Evolutionary conservation across 192 early-diverging fungal species (phyloP).

Genomic region (Phlyctochytrium bullatum): DNA sequence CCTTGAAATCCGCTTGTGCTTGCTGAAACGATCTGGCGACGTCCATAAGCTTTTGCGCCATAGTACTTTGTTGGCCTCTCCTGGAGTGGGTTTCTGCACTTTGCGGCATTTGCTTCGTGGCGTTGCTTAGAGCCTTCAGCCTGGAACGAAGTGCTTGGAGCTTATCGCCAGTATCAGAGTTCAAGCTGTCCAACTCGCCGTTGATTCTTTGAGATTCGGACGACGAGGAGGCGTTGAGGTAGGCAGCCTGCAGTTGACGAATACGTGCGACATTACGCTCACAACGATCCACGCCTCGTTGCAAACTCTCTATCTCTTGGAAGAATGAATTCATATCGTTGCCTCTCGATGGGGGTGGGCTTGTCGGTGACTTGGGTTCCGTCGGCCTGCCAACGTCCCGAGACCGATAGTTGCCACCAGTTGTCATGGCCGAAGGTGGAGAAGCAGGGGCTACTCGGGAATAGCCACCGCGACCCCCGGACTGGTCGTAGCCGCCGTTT

Average conservation of each 20-base stretch:
- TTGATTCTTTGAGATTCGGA: background rate
- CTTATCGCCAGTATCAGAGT: background rate
- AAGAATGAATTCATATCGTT: background rate
- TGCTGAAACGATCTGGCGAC: slow-evolving; percentile 42
- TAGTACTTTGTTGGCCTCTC: slow-evolving; percentile 34
- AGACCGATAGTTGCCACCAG: background rate
- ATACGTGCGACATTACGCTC: background rate
- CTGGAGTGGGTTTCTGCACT: slow-evolving; percentile 25
- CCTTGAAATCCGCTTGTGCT: slow-evolving; percentile 35
- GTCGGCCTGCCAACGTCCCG: background rate
- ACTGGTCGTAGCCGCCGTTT: too few species aligned
- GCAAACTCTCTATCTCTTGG: background rate
- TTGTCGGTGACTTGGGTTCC: background rate
- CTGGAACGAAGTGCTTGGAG: background rate
- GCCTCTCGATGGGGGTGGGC: background rate
- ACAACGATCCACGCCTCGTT: background rate
- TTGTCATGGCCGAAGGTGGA: background rate
- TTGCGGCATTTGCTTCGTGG: background rate
- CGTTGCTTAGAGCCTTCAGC: background rate
- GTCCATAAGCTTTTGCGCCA: slow-evolving; percentile 41
- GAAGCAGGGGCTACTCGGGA: background rate
- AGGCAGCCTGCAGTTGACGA: background rate
- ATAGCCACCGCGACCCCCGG: too few species aligned
- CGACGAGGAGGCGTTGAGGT: background rate
- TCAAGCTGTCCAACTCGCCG: background rate